Evolutionary conservation across 495 filamentous ascomycete genomes (phyloP).

Genomic region (Beverwykella pulmonaria): DNA sequence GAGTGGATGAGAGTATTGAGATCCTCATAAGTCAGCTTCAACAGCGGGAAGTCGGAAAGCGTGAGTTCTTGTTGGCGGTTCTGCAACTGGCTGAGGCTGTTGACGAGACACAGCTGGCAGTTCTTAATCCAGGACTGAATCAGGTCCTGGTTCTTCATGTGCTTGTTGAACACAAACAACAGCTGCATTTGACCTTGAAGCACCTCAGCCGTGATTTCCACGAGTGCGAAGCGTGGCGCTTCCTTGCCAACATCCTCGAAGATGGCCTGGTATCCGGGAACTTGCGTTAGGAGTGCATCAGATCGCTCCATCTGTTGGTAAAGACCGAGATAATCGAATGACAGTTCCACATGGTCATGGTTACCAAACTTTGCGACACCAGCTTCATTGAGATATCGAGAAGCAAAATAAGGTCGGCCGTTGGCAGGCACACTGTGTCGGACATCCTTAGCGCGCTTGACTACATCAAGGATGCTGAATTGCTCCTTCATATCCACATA

Average conservation of each 20-base stretch:
- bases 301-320: constrained; percentile 34
- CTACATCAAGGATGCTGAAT: constrained; percentile 25
- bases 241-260: constrained; percentile 28
- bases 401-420: constrained; percentile 29
- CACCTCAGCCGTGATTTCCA: constrained; percentile 29
- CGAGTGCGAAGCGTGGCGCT: constrained; percentile 23
- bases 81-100: constrained; percentile 15
- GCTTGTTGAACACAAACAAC: constrained; percentile 25
- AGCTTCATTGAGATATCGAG: constrained; percentile 23
- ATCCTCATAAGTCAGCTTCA: constrained; percentile 12
- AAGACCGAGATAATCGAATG: constrained; percentile 27
- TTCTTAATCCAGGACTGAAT: constrained; percentile 24
- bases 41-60: constrained; percentile 24
- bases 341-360: constrained; percentile 26
- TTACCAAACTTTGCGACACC: constrained; percentile 17
- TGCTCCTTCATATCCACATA: constrained; percentile 9
- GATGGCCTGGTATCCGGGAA: constrained; percentile 26
- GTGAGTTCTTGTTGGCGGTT: constrained; percentile 22
- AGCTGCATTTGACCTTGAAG: constrained; percentile 25
- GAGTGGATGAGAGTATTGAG: constrained; percentile 13
- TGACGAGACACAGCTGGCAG: constrained; percentile 3
- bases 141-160: constrained; percentile 29
- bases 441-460: constrained; percentile 26
- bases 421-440: constrained; percentile 27
- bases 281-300: constrained; percentile 21